These are phyloP conservation scores for Wilcoxina mikolae DNA, from an alignment of 495 filamentous ascomycete species.

Conservation along the genomic window DNA sequence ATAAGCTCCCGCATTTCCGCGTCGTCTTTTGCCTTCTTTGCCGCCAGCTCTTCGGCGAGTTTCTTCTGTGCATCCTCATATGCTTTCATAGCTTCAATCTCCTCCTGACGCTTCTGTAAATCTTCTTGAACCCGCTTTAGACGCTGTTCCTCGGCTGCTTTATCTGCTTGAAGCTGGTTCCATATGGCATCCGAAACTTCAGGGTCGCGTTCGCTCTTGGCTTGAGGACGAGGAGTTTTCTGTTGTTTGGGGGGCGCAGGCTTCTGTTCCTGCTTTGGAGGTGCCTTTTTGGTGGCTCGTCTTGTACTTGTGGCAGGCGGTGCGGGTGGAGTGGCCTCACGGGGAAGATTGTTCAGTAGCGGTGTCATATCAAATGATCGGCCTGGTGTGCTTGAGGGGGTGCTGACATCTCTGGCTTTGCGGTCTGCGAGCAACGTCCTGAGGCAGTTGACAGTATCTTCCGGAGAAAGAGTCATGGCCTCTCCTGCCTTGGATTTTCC, in stretches of 20 bases:
- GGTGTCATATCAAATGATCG: not conserved
- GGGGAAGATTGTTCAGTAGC: not conserved
- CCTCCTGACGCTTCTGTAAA: not conserved
- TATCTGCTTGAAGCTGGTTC: conserved; percentile 1
- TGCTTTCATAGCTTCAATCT: not conserved
- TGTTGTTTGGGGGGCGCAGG: not conserved
- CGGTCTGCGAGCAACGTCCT: not conserved
- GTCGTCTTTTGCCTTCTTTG: not conserved
- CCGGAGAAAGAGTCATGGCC: not conserved
- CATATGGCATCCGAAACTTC: not conserved
- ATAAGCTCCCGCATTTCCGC: not conserved
- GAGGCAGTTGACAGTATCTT: not conserved
- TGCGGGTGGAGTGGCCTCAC: not conserved
- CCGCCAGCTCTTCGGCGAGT: not conserved
- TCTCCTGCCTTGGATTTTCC: not conserved
- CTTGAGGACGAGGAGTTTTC: not conserved
- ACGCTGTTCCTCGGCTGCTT: not conserved
- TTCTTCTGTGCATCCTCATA: not conserved
- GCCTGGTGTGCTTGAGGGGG: not conserved
- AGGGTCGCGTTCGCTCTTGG: not conserved
- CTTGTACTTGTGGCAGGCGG: not conserved
- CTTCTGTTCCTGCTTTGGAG: not conserved
- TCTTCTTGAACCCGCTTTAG: not conserved
- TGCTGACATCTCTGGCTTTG: not conserved
- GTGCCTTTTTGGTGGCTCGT: not conserved